These are phyloP conservation scores for Colletotrichum euphorbiae DNA, from an alignment of 2,329 filamentous ascomycete genomes.

Conservation along the genomic window DNA sequence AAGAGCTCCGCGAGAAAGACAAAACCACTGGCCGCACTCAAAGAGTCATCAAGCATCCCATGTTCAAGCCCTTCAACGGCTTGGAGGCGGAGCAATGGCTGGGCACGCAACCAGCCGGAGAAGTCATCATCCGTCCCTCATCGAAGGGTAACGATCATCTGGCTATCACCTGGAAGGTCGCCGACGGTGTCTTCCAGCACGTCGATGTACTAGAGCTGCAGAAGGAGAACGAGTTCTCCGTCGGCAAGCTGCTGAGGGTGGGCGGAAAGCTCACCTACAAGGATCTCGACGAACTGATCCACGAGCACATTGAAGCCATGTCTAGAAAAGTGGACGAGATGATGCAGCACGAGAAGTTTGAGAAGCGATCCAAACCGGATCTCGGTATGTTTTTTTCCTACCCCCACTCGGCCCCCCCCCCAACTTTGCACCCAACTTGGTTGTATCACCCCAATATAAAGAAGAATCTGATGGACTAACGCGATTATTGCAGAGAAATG, in stretches of 20 bases:
- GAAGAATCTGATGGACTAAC: slow-evolving; percentile 13
- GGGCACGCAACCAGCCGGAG: slow-evolving; percentile 84
- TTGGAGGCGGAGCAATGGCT: slow-evolving; percentile 94
- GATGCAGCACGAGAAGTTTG: slow-evolving; percentile 90
- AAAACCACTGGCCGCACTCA: slow-evolving; percentile 86
- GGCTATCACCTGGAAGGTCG: slow-evolving; percentile 97
- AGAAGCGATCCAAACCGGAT: slow-evolving; percentile 77
- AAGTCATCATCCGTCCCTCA: slow-evolving; percentile 94
- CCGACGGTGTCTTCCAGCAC: slow-evolving; percentile 95
- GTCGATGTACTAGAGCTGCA: slow-evolving; percentile 96
- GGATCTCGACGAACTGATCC: slow-evolving; percentile 96
- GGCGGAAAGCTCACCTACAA: slow-evolving; percentile 91
- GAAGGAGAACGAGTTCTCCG: slow-evolving; percentile 96
- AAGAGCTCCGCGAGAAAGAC: slow-evolving; percentile 87
- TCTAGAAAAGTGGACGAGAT: slow-evolving; percentile 97
- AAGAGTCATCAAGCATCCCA: slow-evolving; percentile 96
- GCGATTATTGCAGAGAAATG: slow-evolving; percentile 77
- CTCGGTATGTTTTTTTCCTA: slow-evolving; percentile 71
- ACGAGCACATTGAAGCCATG: slow-evolving; percentile 98
- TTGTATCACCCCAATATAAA: no score
- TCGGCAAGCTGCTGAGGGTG: slow-evolving; percentile 87
- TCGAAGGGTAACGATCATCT: slow-evolving; percentile 96
- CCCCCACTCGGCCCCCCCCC: no score
- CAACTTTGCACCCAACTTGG: no score
- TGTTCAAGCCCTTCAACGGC: slow-evolving; percentile 94